Conservation (phyloP, 495 filamentous ascomycete genomes). For the Delitschia confertaspora region DNA sequence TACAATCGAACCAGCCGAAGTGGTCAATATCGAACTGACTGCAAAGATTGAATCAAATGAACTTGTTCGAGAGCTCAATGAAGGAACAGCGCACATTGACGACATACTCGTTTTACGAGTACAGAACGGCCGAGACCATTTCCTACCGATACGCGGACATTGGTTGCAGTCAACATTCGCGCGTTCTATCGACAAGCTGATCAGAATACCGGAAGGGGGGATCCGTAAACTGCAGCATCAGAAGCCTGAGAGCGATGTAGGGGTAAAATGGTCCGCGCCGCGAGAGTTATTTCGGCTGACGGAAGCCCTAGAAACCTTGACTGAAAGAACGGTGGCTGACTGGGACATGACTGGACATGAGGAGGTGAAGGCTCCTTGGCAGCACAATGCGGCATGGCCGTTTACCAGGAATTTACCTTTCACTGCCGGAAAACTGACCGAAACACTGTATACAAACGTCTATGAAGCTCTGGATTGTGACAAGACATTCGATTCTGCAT, state of each 20-base stretch:
- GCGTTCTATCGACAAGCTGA: slow-evolving; percentile 71
- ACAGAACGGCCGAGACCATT: slow-evolving; percentile 77
- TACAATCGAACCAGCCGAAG: slow-evolving; percentile 73
- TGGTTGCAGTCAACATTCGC: slow-evolving; percentile 84
- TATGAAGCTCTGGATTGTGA: slow-evolving; percentile 65
- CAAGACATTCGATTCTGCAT: slow-evolving; percentile 44
- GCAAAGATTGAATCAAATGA: slow-evolving; percentile 53
- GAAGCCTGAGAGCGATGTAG: slow-evolving; percentile 28
- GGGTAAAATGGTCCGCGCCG: slow-evolving; percentile 60
- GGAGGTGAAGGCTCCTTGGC: slow-evolving; percentile 45
- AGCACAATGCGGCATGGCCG: slow-evolving; percentile 62
- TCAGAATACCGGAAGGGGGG: slow-evolving; percentile 70
- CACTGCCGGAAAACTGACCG: slow-evolving; percentile 28
- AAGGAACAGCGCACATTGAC: slow-evolving; percentile 54
- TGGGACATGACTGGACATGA: slow-evolving; percentile 65
- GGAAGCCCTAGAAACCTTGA: slow-evolving; percentile 66
- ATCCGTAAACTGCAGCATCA: slow-evolving; percentile 47
- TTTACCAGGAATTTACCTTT: slow-evolving; percentile 49
- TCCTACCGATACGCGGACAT: slow-evolving; percentile 65
- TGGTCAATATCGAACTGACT: slow-evolving; percentile 57
- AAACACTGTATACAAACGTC: slow-evolving; percentile 27
- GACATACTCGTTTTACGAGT: slow-evolving; percentile 89
- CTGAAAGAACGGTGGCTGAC: slow-evolving; percentile 68
- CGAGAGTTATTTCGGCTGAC: slow-evolving; percentile 83
- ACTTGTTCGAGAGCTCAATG: slow-evolving; percentile 64